These are phyloP conservation scores for Stereum hirsutum DNA, from an alignment of 1,284 basidiomycete genomes.

Conservation along the genomic window DNA sequence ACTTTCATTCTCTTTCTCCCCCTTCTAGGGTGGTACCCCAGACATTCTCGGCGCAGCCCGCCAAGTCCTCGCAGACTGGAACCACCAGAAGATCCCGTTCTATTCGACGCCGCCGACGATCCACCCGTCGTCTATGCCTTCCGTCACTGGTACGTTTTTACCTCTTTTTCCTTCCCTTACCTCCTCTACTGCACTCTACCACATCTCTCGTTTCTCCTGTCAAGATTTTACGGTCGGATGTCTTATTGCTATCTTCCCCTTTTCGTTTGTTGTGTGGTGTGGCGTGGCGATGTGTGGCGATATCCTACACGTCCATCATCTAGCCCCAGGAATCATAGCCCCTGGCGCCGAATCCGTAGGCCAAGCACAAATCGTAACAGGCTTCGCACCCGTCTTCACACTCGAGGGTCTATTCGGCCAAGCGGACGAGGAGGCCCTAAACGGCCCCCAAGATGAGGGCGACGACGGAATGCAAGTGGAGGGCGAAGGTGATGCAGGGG, in stretches of 20 bases:
- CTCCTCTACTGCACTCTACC: too few species aligned
- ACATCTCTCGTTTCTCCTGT: background rate
- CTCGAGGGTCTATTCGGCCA: slow-evolving; percentile 67
- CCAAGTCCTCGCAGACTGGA: slow-evolving; percentile 91
- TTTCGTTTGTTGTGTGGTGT: too few species aligned
- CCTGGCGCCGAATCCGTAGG: slow-evolving; percentile 70
- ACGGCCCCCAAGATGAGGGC: background rate
- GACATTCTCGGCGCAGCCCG: slow-evolving; percentile 81
- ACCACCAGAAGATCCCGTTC: slow-evolving; percentile 92
- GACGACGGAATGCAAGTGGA: background rate
- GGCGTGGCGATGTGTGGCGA: too few species aligned
- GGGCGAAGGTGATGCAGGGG: background rate
- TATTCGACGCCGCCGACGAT: slow-evolving; percentile 72
- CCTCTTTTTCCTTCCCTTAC: background rate
- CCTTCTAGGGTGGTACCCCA: slow-evolving; percentile 78
- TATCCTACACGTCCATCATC: too few species aligned
- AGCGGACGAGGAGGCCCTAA: slow-evolving; percentile 39
- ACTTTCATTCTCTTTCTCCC: background rate
- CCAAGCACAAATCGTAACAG: slow-evolving; percentile 59
- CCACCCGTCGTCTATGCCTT: slow-evolving; percentile 68
- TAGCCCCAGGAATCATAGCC: slow-evolving; percentile 28
- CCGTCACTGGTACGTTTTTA: slow-evolving; percentile 19
- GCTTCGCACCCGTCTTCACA: slow-evolving; percentile 64
- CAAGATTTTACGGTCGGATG: background rate
- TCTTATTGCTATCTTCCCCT: background rate